Percentiles rank a stretch among this genome's conserved stretches.
phyloP scores from a whole-genome alignment of 768 basidiomycete genomes.

The Psilocybe sp. region DNA sequence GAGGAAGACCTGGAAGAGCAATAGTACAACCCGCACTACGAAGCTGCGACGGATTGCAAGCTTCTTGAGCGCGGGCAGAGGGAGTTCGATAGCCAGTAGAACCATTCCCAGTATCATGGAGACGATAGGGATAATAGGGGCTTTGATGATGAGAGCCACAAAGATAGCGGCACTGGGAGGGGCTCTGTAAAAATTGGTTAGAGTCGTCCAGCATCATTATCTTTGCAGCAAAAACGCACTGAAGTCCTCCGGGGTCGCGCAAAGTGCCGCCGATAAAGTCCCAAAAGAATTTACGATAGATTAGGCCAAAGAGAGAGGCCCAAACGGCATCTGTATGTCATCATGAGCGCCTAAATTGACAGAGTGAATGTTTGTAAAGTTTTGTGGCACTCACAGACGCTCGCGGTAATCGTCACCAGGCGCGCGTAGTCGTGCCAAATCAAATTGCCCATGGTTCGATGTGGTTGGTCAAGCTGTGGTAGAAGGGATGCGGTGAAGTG shows the following conservation, averaged over 20 bases:
- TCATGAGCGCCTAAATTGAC: conserved; percentile 6
- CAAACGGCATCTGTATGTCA: conserved; percentile 63
- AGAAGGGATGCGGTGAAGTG: conserved; percentile 13
- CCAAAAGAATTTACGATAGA: conserved; percentile 96
- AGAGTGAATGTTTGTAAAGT: not conserved
- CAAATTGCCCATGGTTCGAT: conserved; percentile 67
- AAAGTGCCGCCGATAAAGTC: conserved; percentile 85
- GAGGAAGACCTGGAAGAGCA: conserved; percentile 62
- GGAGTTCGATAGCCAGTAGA: conserved; percentile 70
- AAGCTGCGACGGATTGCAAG: conserved; percentile 65
- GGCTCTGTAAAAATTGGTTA: conserved; percentile 41
- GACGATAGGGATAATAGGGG: conserved; percentile 71
- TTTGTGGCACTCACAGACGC: conserved; percentile 56
- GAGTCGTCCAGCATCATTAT: not conserved
- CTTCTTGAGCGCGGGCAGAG: conserved; percentile 55
- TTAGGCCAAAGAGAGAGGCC: conserved; percentile 77
- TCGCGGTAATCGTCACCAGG: conserved; percentile 64
- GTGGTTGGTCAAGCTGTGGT: conserved; percentile 12
- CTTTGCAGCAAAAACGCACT: conserved; percentile 45
- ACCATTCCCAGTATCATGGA: conserved; percentile 58
- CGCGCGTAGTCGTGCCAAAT: conserved; percentile 81
- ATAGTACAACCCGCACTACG: conserved; percentile 55
- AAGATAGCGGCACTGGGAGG: conserved; percentile 60
- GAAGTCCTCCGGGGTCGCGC: conserved; percentile 75
- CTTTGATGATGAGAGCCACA: conserved; percentile 70